Conservation (phyloP, 2,329 filamentous ascomycete species). For the Aspergillus tamarii region DNA sequence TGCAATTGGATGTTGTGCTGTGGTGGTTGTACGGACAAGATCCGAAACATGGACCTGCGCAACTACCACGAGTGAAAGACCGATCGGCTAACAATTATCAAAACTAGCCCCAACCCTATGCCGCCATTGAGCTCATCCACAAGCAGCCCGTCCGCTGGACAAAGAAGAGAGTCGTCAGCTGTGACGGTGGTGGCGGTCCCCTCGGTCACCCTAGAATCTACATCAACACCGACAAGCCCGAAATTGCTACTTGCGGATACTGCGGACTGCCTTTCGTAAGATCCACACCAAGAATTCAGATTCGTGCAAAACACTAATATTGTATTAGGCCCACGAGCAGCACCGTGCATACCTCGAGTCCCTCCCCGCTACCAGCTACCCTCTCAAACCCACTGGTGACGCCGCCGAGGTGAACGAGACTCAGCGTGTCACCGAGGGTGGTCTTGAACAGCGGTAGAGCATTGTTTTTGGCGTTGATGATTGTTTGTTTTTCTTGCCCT, state of each 20-base stretch:
- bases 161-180: conserved; percentile 77
- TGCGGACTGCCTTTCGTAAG: conserved; percentile 92
- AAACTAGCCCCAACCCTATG: conserved; percentile 77
- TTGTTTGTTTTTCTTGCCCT: conserved; percentile 27
- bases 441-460: conserved; percentile 62
- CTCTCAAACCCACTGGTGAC: conserved; percentile 66
- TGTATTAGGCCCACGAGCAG: conserved; percentile 79
- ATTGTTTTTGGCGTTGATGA: conserved; percentile 41
- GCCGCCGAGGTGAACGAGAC: conserved; percentile 61
- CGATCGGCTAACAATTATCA: background rate
- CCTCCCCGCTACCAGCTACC: conserved; percentile 78
- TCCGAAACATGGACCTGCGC: background rate
- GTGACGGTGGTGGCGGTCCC: conserved; percentile 89
- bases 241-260: conserved; percentile 88
- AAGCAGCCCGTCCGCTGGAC: conserved; percentile 93
- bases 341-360: conserved; percentile 83
- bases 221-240: conserved; percentile 97
- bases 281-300: conserved; percentile 22
- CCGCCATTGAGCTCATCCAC: conserved; percentile 95
- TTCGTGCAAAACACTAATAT: background rate
- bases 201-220: conserved; percentile 90
- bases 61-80: background rate
- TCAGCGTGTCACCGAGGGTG: conserved; percentile 62
- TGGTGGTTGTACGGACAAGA: background rate
- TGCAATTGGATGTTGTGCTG: background rate